Evolutionary conservation across 345 rosid genomes (phyloP).

Genomic region (Limnanthes douglasii): DNA sequence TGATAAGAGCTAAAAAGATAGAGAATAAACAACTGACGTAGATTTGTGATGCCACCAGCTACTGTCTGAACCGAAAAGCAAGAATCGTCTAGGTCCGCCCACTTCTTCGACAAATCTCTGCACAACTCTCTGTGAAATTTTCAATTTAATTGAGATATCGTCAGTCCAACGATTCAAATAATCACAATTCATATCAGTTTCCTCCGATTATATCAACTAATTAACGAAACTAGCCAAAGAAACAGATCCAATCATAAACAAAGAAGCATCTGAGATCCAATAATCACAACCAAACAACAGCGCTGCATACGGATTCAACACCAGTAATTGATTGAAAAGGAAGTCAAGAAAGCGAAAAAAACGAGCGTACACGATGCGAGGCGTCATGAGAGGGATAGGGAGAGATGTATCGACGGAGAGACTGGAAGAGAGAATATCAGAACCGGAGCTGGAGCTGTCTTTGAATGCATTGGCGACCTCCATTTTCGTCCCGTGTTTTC

Average conservation of each 20-base stretch:
- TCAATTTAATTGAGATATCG: slow-evolving; percentile 2
- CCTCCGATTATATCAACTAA: background rate
- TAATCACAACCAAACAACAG: background rate
- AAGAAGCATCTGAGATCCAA: background rate
- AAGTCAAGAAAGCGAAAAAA: background rate
- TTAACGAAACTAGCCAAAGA: background rate
- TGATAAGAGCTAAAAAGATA: background rate
- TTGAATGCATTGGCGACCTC: slow-evolving; percentile 15
- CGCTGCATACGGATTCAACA: background rate
- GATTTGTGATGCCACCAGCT: slow-evolving; percentile 92
- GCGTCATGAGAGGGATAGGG: slow-evolving; percentile 36
- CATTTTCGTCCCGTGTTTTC: slow-evolving; percentile 26
- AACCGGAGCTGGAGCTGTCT: slow-evolving; percentile 10
- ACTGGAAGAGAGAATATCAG: slow-evolving; percentile 25
- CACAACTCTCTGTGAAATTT: slow-evolving; percentile 41
- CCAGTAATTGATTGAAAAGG: background rate
- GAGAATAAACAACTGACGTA: slow-evolving; percentile 31
- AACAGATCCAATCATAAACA: background rate
- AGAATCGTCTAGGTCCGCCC: slow-evolving; percentile 57
- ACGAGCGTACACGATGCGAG: slow-evolving; percentile 48
- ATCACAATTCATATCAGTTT: background rate
- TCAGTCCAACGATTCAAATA: background rate
- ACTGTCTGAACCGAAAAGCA: slow-evolving; percentile 56
- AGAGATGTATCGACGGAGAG: slow-evolving; percentile 42
- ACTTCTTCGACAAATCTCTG: slow-evolving; percentile 72